Evolutionary conservation across 2,329 filamentous ascomycete species (phyloP).

Genomic region (Sodiomyces alkalinus): DNA sequence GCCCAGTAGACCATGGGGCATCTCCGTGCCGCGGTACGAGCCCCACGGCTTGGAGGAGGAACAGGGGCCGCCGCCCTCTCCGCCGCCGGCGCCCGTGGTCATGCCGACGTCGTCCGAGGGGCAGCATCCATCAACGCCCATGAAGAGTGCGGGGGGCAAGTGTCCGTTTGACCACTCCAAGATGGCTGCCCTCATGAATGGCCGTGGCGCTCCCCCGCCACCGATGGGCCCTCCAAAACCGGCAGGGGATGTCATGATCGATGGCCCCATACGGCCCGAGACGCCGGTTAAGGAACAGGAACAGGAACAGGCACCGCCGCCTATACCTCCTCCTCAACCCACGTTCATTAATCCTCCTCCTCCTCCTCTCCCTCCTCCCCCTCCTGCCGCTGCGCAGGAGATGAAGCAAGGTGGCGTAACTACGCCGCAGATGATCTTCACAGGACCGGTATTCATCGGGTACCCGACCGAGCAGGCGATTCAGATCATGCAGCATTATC

Average conservation of each 20-base stretch:
- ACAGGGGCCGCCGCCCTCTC: slow-evolving; percentile 31
- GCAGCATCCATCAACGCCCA: slow-evolving; percentile 9
- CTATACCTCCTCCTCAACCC: slow-evolving; percentile 21
- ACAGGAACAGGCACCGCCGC: neutral
- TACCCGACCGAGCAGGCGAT: slow-evolving; percentile 77
- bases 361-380: slow-evolving; percentile 14
- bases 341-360: slow-evolving; percentile 33
- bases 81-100: slow-evolving; percentile 40
- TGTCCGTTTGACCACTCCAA: slow-evolving; percentile 45
- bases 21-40: slow-evolving; percentile 55
- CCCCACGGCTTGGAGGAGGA: slow-evolving; percentile 17
- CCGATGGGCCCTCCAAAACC: too few relatives aligned
- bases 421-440: slow-evolving; percentile 75
- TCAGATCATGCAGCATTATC: slow-evolving; percentile 51
- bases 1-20: slow-evolving; percentile 86
- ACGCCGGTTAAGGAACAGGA: neutral
- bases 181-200: slow-evolving; percentile 14
- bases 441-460: slow-evolving; percentile 85
- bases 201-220: slow-evolving; percentile 9
- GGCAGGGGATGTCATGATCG: too few relatives aligned
- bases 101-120: slow-evolving; percentile 24
- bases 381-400: too few relatives aligned
- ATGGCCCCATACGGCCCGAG: too few relatives aligned
- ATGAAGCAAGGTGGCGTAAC: slow-evolving; percentile 18
- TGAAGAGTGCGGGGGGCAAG: slow-evolving; percentile 23